Conservation (phyloP, 202 grass and related monocot genomes). For the Bolboschoenoplectus hybrid region DNA sequence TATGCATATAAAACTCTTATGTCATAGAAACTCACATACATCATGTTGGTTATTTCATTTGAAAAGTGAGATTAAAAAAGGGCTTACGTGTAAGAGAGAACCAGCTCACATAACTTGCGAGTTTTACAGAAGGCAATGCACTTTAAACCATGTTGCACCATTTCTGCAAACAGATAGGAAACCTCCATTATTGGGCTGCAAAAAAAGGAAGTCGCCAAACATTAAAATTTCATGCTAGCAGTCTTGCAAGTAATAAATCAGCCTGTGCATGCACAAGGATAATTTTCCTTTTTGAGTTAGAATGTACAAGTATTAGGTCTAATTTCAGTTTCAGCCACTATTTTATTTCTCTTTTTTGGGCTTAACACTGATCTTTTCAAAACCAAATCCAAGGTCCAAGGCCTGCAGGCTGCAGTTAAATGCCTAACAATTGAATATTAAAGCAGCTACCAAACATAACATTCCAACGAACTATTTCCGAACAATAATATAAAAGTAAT, state of each 20-base stretch:
- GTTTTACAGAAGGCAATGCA: slow-evolving; percentile 99
- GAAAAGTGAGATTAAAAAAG: slow-evolving; percentile 16
- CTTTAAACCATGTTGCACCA: slow-evolving; percentile 95
- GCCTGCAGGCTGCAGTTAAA: background rate
- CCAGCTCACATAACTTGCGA: slow-evolving; percentile 83
- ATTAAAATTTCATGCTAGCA: background rate
- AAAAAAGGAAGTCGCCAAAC: slow-evolving; percentile 31
- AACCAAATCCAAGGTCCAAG: background rate
- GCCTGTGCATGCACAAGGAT: background rate
- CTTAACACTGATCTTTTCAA: background rate
- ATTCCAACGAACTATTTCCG: background rate
- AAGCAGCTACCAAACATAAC: background rate
- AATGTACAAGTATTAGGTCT: background rate
- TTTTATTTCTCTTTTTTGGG: background rate
- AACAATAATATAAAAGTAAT: background rate
- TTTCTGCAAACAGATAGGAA: slow-evolving; percentile 83
- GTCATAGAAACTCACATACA: background rate
- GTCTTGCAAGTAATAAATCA: slow-evolving; percentile 23
- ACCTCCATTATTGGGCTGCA: slow-evolving; percentile 85
- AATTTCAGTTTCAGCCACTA: background rate
- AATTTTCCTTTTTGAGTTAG: background rate
- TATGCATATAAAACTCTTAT: slow-evolving; percentile 7
- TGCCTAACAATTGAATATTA: background rate
- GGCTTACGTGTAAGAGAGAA: slow-evolving; percentile 91
- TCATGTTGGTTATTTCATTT: slow-evolving; percentile 22